Conservation (phyloP, 345 rosid species). For the Populus ilicifolia region DNA sequence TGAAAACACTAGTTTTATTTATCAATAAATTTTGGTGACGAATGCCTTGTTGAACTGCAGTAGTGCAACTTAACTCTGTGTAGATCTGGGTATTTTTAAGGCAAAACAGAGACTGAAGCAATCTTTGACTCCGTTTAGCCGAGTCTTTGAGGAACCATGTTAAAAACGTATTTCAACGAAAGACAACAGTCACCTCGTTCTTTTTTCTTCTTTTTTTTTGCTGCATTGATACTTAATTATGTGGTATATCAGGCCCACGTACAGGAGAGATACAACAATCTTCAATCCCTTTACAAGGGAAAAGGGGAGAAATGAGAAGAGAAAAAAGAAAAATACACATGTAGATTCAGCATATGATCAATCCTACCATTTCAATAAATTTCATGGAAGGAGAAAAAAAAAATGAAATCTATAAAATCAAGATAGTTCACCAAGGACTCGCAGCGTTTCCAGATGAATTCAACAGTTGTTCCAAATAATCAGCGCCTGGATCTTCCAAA, state of each 20-base stretch:
- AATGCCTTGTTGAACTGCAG: too few relatives aligned
- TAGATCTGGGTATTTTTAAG: too few relatives aligned
- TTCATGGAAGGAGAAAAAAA: neutral
- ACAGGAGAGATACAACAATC: neutral
- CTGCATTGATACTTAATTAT: neutral
- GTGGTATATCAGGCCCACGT: neutral
- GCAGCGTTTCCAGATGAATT: slow-evolving; percentile 30
- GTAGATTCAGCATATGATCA: neutral
- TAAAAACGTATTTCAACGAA: too few relatives aligned
- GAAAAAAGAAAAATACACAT: neutral
- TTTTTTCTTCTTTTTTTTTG: too few relatives aligned
- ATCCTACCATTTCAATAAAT: neutral
- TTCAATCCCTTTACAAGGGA: slow-evolving; percentile 5
- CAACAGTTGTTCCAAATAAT: slow-evolving; percentile 66
- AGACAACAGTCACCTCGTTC: neutral
- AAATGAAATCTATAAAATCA: too few relatives aligned
- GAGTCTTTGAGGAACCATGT: too few relatives aligned
- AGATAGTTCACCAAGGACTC: neutral
- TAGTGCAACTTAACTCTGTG: too few relatives aligned
- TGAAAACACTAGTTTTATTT: too few relatives aligned
- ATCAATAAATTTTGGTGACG: too few relatives aligned
- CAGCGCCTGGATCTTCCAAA: slow-evolving; percentile 74
- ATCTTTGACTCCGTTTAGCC: too few relatives aligned
- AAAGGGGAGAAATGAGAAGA: neutral
- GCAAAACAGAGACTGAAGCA: too few relatives aligned